Evolutionary conservation across 164 flowering plant genomes (phyloP).

Genomic region (Dillenia turbinata): DNA sequence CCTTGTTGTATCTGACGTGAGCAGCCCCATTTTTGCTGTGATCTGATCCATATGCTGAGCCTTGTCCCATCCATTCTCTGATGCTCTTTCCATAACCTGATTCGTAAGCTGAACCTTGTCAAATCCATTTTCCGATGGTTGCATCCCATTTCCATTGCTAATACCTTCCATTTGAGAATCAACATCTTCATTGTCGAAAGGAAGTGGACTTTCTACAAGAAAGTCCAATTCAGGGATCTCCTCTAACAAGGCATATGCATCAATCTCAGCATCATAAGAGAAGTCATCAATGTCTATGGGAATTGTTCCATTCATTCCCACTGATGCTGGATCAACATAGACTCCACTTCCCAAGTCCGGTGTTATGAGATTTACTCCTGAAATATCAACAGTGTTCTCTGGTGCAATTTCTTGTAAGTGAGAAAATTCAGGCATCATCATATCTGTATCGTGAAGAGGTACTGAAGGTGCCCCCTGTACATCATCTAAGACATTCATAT

Average conservation of each 20-base stretch:
- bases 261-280: constrained; percentile 42
- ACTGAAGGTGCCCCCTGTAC: constrained; percentile 29
- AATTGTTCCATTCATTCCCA: constrained; percentile 31
- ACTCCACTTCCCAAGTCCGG: constrained; percentile 27
- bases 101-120: constrained; percentile 15
- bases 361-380: constrained; percentile 23
- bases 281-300: constrained; percentile 38
- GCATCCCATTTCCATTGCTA: constrained; percentile 15
- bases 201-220: constrained; percentile 31
- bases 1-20: constrained; percentile 42
- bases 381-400: constrained; percentile 30
- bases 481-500: constrained; percentile 23
- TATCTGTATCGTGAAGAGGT: constrained; percentile 25
- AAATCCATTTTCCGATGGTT: no score
- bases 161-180: constrained; percentile 31
- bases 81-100: no score
- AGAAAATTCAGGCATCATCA: constrained; percentile 42
- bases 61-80: constrained; percentile 56
- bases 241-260: constrained; percentile 29
- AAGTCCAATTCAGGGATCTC: constrained; percentile 41
- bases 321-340: constrained; percentile 33
- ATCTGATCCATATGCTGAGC: constrained; percentile 59
- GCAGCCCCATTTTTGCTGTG: constrained; percentile 84
- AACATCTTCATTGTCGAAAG: constrained; percentile 36
- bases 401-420: constrained; percentile 34